Base-by-base conservation (phyloP, 805 yeast species). In the Metschnikowia gelsemii region DNA sequence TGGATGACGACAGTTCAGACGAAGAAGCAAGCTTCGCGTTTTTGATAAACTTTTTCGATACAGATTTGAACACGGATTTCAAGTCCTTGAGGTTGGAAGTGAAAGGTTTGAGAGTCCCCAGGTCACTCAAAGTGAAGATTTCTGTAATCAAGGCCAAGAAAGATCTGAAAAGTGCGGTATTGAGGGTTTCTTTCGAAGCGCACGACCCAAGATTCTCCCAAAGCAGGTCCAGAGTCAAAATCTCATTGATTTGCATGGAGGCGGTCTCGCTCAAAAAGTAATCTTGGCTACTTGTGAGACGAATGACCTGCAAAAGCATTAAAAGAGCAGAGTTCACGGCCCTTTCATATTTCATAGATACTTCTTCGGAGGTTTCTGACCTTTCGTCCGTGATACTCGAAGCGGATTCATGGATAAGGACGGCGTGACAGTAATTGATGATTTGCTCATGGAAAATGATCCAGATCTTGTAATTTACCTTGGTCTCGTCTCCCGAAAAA, bases 301-400 rank as follows among this genome's bases (percentile, higher is more conserved):
- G 36, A 9, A 66, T 48, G 20, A 66, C 11, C 32, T 61, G 66
- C 14, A 62, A 65, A n/a, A 82, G 54, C 59, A 83, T 62, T 32
- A 63, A 63, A 6, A 85, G 50, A 1, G 81, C 63, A 5, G 80
- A 66, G 26, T 72, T 69, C 12, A 79, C 55, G 2, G 82, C 71
- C 43, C 95, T 66, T 21, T 71, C 68, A 55, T 80, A 86, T 57
- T 86, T 87, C 14, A 79, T 62, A 21, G 68, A 67, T 0, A 86
- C 73, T 45, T 88, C 95, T 32, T 81, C 86, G 35, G 73, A 74
- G 3, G 79, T 73, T 14, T 80, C 75, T 51, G 78, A 80, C 41
- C 96, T 69, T 55, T 82, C 84, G 54, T 90, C 96, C 2, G 90
- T 80, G 16, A 90, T 60, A 0, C 88, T 75, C 12, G 75, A 79